Evolutionary conservation across 2,329 filamentous ascomycete genomes (phyloP), one percentile per base, ranked within the genome.

Genomic region (Cryoendolithus antarcticus): DNA sequence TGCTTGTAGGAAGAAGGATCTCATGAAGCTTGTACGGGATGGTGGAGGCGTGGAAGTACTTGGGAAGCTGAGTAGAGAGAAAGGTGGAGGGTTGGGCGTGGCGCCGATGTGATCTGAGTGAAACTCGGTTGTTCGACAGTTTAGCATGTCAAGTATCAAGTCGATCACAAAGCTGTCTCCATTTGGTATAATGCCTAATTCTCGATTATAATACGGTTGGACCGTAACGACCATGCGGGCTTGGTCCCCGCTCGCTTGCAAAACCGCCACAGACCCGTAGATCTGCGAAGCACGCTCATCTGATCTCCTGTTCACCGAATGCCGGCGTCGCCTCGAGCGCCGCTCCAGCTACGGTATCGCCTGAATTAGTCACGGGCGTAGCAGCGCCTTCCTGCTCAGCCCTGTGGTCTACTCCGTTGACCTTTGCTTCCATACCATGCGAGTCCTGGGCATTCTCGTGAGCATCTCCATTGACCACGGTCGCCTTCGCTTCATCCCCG

Each of bases 51-150:
- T 40, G 5, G 38, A 40, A 21, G 38, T 40, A 3, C 19, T 40
- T 8, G 38, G 38, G 2, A 34, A 36, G 9, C 29, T 32, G 34
- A 35, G 33, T n/a, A 19, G 10, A n/a, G 19, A 28, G 2, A 32
- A 12, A 27, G 29, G 12, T 10, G 19, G 38, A n/a, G 38, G 32
- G 7, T 4, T 40, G 6, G 32, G 7, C 4, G 35, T 27, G 13
- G 38, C 32, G 28, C 27, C 38, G 9, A 35, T 40, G 28, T 93
- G 49, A 98, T 19, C 15, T 19, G 15, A 19, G 15, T 19, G 15
- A 19, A 19, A 19, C 15, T 19, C 15, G 15, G 15, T 19, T 19
- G 15, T 19, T 19, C 15, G 15, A 19, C 15, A 19, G 15, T 19
- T 19, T 19, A 19, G 15, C 15, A 19, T 19, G 15, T 19, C 15